Evolutionary conservation across 257 asterid genomes (phyloP), one percentile per base, ranked within the genome.

Genomic region (Henckelia pumila): DNA sequence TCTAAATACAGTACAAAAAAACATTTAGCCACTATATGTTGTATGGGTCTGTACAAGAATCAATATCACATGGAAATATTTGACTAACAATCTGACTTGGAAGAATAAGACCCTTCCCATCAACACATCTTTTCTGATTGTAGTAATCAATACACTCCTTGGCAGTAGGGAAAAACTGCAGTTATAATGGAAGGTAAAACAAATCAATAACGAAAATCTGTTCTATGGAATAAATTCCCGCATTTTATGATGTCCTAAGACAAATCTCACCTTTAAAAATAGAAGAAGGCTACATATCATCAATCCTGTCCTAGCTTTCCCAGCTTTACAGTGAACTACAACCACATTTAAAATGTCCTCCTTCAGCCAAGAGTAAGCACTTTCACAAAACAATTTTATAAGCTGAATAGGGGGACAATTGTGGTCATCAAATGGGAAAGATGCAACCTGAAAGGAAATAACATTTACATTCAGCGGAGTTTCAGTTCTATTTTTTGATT

Each of bases 321-420:
- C 99, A 68, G 99, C 99, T 88, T 93, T 93, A 77, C 99, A 93
- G 81, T 90, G 99, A 77, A 93, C 95, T 76, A 93, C 97, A 64
- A 93, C 99, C 75, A 93, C 99, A 79, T 93, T 90, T 68, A 86
- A 60, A 70, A 93, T 93, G 79, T 90, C 97, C 78, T 82, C 94
- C 86, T 93, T 90, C 83, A 93, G 74, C 97, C 99, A 93, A 21
- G 96, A 84, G 83, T 88, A 93, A 68, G 99, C 95, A 88, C 99
- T 93, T 85, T 80, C 85, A 82, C 99, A 93, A 70, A 93, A 90
- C 83, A 81, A 79, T 64, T 80, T 87, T 50, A 93, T 82, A 66
- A 93, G 97, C 58, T 93, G 89, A 82, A 90, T 88, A 53, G 97
- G 97, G 47, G 97, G 99, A 71, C 95, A 90, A 74, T 93, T 90